A percentile compares a stretch with the other conserved stretches of the same genome.
phyloP scores from a whole-genome alignment of 257 asterid species.

The Solanum piurae region DNA sequence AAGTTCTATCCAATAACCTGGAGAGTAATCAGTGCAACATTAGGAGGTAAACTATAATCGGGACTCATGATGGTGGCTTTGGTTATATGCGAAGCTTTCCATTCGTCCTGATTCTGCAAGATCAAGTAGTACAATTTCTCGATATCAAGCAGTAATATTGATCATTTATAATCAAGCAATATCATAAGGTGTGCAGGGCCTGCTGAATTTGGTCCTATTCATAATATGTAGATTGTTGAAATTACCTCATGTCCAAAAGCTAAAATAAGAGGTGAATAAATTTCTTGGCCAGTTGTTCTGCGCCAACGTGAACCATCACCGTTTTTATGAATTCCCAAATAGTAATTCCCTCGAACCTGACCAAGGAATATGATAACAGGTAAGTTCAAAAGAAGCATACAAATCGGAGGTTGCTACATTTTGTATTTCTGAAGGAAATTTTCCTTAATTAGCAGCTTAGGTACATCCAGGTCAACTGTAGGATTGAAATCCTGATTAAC shows the following conservation, averaged over 20 bases:
- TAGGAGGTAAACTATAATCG: conserved; percentile 55
- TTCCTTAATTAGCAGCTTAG: not conserved
- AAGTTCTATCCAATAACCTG: conserved; percentile 37
- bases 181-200: not conserved
- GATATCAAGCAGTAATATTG: not conserved
- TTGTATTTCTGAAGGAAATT: not conserved
- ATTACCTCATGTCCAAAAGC: conserved; percentile 69
- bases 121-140: not conserved
- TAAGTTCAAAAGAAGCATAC: not conserved
- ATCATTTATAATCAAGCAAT: not conserved
- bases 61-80: conserved; percentile 47
- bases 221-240: not conserved
- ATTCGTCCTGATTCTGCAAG: conserved; percentile 43
- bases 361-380: not conserved
- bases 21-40: conserved; percentile 69
- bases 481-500: not conserved
- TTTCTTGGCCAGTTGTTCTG: conserved; percentile 72
- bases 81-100: conserved; percentile 46
- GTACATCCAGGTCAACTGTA: not conserved
- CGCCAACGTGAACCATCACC: conserved; percentile 79
- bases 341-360: conserved; percentile 78
- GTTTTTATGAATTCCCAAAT: conserved; percentile 34
- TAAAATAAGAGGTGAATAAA: conserved; percentile 75
- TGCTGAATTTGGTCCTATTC: not conserved
- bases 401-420: not conserved